Percentiles rank a stretch among this genome's conserved stretches.
These are phyloP conservation scores for Lactifluus piperatus DNA, from an alignment of 768 basidiomycete genomes.

Conservation along the genomic window DNA sequence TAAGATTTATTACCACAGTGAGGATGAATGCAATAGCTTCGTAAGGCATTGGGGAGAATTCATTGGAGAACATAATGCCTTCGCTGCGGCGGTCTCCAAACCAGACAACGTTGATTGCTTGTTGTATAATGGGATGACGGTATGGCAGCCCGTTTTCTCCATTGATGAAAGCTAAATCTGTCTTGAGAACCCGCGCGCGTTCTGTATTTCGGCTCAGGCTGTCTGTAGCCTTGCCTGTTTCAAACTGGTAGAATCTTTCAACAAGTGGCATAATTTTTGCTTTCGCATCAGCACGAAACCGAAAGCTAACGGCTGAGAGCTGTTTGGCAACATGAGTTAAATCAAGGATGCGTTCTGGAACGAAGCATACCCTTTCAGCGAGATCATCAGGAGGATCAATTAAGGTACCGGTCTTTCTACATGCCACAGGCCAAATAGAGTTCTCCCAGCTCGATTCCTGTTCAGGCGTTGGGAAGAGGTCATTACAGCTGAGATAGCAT, in stretches of 20 bases:
- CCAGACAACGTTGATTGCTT: neutral
- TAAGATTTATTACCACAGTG: neutral
- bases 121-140: conserved; percentile 1
- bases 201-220: neutral
- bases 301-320: neutral
- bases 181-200: neutral
- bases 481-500: neutral
- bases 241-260: neutral
- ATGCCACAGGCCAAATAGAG: conserved; percentile 3
- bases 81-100: neutral
- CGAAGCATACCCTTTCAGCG: neutral
- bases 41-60: conserved; percentile 6
- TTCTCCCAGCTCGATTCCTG: neutral
- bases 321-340: neutral
- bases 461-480: conserved; percentile 1
- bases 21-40: neutral
- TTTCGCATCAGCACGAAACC: neutral
- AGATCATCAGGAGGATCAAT: neutral
- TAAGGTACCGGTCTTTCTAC: neutral
- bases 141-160: neutral
- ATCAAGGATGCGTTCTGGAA: neutral
- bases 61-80: neutral
- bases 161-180: neutral
- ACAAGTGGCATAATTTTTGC: conserved; percentile 1
- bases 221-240: neutral